phyloP scores from a whole-genome alignment of 768 basidiomycete species.

The Tricholoma terreum region DNA sequence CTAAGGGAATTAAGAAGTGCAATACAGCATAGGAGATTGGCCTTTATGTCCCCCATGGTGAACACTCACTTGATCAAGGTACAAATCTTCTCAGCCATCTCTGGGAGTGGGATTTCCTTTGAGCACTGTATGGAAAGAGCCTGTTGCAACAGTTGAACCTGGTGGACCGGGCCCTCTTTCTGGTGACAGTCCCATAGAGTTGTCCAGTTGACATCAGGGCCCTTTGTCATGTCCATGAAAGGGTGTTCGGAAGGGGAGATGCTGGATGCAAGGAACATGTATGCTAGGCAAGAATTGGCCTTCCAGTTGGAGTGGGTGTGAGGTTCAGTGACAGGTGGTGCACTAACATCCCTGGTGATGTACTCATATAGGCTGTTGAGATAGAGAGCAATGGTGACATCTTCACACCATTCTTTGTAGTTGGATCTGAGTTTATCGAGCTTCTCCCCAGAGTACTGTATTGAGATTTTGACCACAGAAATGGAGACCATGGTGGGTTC shows the following conservation, averaged over 20 bases:
- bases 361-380: no score
- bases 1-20: constrained; percentile 9
- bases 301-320: no score
- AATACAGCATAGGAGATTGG: constrained; percentile 13
- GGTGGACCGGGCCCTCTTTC: constrained; percentile 17
- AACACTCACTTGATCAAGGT: constrained; percentile 2
- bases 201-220: constrained; percentile 7
- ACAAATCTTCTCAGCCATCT: constrained; percentile 2
- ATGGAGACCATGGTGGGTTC: neutral
- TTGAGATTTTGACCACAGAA: neutral
- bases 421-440: no score
- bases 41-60: constrained; percentile 8
- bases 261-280: constrained; percentile 1
- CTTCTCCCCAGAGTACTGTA: neutral
- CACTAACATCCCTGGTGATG: no score
- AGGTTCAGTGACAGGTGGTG: no score
- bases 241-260: no score
- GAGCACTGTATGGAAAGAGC: constrained; percentile 7
- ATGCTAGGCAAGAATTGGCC: constrained; percentile 8
- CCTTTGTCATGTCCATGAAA: no score
- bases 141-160: constrained; percentile 13
- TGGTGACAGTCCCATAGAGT: constrained; percentile 5
- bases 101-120: neutral
- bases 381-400: no score
- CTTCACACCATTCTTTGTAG: no score